phyloP scores from a whole-genome alignment of 208 protist genomes.

The Porcisia hertigi region DNA sequence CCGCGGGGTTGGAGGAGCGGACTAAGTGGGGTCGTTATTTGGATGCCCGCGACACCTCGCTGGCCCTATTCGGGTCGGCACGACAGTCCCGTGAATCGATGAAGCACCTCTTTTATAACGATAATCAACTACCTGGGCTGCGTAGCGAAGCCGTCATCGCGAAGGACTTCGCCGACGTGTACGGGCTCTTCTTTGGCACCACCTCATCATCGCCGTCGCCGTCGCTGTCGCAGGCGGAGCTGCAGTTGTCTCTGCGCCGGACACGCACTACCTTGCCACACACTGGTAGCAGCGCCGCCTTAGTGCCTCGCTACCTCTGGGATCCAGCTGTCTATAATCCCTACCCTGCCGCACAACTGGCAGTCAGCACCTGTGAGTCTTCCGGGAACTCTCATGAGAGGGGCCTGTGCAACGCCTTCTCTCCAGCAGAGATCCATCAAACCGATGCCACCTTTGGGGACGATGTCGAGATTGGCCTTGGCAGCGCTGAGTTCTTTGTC shows the following conservation, averaged over 20 bases:
- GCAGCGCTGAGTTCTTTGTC: constrained; percentile 71
- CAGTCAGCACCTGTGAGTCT: constrained; percentile 1
- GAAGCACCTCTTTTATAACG: constrained; percentile 87
- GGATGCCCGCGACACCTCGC: constrained; percentile 84
- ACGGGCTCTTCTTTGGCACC: constrained; percentile 45
- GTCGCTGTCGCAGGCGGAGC: constrained; percentile 15
- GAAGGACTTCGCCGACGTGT: constrained; percentile 68
- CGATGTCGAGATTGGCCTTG: constrained; percentile 8
- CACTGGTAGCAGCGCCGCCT: constrained; percentile 43
- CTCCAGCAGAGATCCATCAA: constrained; percentile 11
- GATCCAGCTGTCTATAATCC: constrained; percentile 82
- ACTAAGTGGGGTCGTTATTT: constrained; percentile 81
- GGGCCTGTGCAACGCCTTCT: constrained; percentile 7
- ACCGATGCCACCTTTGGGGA: constrained; percentile 17
- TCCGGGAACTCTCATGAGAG: neutral
- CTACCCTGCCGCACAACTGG: constrained; percentile 52
- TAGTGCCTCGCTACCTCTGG: constrained; percentile 73
- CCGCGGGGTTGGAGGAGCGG: constrained; percentile 68
- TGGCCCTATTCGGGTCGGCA: constrained; percentile 82
- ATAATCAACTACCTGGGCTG: constrained; percentile 68
- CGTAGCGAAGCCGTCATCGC: constrained; percentile 64
- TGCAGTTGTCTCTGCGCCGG: constrained; percentile 28
- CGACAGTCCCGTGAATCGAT: constrained; percentile 84
- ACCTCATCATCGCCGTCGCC: constrained; percentile 19
- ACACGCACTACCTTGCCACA: constrained; percentile 74